phyloP scores from a whole-genome alignment of 495 filamentous ascomycete species.

The Penicillium robsamsonii region DNA sequence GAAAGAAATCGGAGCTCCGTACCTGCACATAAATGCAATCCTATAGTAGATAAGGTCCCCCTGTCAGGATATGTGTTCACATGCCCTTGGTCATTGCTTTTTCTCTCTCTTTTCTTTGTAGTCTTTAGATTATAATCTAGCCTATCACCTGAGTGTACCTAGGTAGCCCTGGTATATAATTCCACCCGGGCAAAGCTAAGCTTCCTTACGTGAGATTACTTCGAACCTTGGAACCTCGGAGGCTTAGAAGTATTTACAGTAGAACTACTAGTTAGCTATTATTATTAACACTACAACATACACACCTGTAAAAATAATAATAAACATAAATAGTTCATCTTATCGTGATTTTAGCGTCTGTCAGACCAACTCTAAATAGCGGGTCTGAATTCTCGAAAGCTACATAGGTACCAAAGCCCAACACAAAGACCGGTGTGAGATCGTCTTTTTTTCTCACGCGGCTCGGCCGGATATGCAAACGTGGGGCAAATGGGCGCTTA shows the following conservation, averaged over 20 bases:
- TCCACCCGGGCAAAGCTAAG: neutral
- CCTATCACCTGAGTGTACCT: neutral
- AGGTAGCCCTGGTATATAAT: too few species aligned
- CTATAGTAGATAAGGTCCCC: conserved; percentile 3
- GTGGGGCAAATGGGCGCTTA: conserved; percentile 11
- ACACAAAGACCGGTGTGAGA: conserved; percentile 22
- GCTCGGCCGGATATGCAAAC: conserved; percentile 6
- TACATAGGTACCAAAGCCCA: neutral
- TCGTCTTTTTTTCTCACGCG: conserved; percentile 8
- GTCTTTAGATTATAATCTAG: neutral
- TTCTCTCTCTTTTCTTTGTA: neutral
- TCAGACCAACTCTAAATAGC: conserved; percentile 34
- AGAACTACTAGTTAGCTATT: too few species aligned
- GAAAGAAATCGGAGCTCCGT: neutral
- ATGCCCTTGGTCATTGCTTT: neutral
- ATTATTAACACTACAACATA: too few species aligned
- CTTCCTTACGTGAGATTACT: conserved; percentile 2
- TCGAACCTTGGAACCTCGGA: neutral
- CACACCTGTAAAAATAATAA: neutral
- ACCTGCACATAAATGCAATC: neutral
- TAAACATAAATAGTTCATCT: conserved; percentile 10
- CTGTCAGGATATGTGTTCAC: conserved; percentile 1
- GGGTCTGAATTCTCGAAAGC: conserved; percentile 7
- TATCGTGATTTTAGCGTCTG: conserved; percentile 29
- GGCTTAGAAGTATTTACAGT: neutral